These are phyloP conservation scores for Phytophthora crassamura DNA, from an alignment of 352 stramenopile species.

Conservation along the genomic window DNA sequence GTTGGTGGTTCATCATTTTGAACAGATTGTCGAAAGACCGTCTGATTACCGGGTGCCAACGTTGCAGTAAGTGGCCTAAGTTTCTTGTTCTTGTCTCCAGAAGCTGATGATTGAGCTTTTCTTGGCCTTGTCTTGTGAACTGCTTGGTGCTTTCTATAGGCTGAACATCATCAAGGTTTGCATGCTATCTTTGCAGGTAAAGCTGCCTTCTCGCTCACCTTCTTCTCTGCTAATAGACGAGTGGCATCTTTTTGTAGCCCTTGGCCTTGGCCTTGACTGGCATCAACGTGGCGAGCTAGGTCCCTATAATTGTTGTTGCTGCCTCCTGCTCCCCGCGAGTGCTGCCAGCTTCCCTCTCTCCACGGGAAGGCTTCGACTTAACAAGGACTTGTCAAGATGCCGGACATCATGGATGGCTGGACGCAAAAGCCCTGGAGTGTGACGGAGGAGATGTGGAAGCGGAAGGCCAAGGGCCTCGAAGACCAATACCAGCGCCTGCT, in stretches of 20 bases:
- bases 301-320: conserved; percentile 42
- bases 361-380: conserved; percentile 7
- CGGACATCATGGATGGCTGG: conserved; percentile 62
- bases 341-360: conserved; percentile 9
- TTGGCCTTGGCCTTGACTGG: background rate
- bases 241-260: conserved; percentile 34
- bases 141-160: conserved; percentile 41
- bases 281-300: conserved; percentile 9
- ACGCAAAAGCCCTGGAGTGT: conserved; percentile 71
- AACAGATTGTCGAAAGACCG: conserved; percentile 3
- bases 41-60: background rate
- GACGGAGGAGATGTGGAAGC: conserved; percentile 82
- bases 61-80: conserved; percentile 18
- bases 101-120: conserved; percentile 26
- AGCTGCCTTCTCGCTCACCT: background rate
- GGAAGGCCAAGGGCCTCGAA: conserved; percentile 70
- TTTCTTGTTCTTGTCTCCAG: conserved; percentile 1
- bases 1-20: conserved; percentile 1
- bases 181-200: conserved; percentile 33
- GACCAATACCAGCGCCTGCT: conserved; percentile 75
- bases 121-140: conserved; percentile 16
- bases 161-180: conserved; percentile 10
- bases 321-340: conserved; percentile 22
- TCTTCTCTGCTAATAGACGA: conserved; percentile 32
- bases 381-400: conserved; percentile 27